Percentiles rank a stretch among this genome's conserved stretches.
Evolutionary conservation across 2,329 filamentous ascomycete species (phyloP).

Genomic region (Penicillium sp.): DNA sequence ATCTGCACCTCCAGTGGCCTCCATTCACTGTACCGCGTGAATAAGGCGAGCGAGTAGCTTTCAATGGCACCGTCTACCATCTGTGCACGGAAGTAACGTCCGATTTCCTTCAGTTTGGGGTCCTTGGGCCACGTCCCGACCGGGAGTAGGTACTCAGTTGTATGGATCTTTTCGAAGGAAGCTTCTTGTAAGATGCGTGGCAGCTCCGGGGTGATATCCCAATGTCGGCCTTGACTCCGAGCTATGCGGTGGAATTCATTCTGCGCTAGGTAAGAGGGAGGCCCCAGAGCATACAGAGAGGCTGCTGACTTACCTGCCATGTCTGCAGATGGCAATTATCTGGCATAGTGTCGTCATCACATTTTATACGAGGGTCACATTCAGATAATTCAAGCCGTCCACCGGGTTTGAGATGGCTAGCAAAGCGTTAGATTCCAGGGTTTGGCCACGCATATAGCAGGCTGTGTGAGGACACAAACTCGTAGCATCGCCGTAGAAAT

Average conservation of each 20-base stretch:
- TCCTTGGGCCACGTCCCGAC: slow-evolving; percentile 34
- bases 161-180: slow-evolving; percentile 26
- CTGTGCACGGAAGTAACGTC: slow-evolving; percentile 26
- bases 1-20: slow-evolving; percentile 21
- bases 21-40: slow-evolving; percentile 28
- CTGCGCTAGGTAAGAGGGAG: background rate
- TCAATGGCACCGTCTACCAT: slow-evolving; percentile 27
- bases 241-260: slow-evolving; percentile 19
- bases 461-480: slow-evolving; percentile 11
- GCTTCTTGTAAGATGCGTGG: slow-evolving; percentile 19
- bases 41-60: slow-evolving; percentile 28
- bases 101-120: slow-evolving; percentile 26
- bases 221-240: slow-evolving; percentile 16
- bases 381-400: slow-evolving; percentile 30
- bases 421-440: background rate
- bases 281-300: background rate
- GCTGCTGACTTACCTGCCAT: slow-evolving; percentile 12
- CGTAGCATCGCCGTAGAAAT: slow-evolving; percentile 20
- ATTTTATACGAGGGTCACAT: slow-evolving; percentile 17
- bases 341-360: slow-evolving; percentile 28
- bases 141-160: slow-evolving; percentile 22
- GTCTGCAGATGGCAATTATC: slow-evolving; percentile 9
- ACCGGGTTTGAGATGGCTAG: slow-evolving; percentile 31
- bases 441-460: background rate
- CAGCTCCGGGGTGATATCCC: slow-evolving; percentile 17